Evolutionary conservation across 345 rosid genomes (phyloP).

Genomic region (Nephelium lappaceum): DNA sequence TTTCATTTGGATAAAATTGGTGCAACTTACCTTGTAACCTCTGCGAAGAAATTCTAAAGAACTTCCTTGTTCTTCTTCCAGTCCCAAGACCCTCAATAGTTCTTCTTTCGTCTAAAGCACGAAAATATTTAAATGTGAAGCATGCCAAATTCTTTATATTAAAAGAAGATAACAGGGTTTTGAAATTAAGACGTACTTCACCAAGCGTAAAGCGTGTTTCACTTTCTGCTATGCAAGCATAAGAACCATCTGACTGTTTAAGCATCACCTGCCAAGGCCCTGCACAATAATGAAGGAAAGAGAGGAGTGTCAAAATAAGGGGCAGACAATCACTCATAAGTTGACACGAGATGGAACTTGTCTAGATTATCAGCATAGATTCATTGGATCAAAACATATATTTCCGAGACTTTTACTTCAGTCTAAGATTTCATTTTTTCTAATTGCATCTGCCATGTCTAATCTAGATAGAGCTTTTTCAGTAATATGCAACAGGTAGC

Average conservation of each 20-base stretch:
- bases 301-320: background rate
- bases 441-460: background rate
- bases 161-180: constrained; percentile 11
- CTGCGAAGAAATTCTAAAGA: constrained; percentile 85
- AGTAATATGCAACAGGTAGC: background rate
- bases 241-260: constrained; percentile 89
- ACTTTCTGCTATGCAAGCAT: constrained; percentile 87
- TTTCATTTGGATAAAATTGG: background rate
- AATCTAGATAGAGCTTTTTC: background rate
- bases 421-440: background rate
- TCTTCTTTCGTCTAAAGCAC: constrained; percentile 86
- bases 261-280: constrained; percentile 99
- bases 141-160: background rate
- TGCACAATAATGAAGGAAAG: constrained; percentile 31
- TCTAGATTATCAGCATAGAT: background rate
- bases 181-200: constrained; percentile 50
- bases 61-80: constrained; percentile 93
- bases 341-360: background rate
- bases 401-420: background rate
- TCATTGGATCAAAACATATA: background rate
- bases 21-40: constrained; percentile 75
- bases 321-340: background rate
- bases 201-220: constrained; percentile 83
- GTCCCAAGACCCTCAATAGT: constrained; percentile 78
- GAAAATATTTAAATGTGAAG: constrained; percentile 20